A percentile compares a stretch with the other conserved stretches of the same genome.
Conservation (phyloP, 2,329 filamentous ascomycete species). For the Phialophora expanda region DNA sequence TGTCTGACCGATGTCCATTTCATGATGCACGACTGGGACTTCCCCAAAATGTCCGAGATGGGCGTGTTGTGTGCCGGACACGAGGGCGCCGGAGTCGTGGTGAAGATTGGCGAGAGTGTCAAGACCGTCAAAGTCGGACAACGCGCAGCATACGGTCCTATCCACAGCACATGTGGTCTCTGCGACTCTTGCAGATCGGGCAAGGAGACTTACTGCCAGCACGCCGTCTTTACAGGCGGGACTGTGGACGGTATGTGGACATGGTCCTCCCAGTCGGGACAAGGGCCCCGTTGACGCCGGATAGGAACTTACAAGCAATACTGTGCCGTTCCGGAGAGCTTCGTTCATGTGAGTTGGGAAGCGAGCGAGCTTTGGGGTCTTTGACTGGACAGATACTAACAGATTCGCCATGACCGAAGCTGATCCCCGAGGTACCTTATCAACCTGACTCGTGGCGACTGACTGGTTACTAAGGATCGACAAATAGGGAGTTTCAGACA, state of each 20-base stretch:
- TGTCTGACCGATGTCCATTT: conserved; percentile 64
- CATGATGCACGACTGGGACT: conserved; percentile 60
- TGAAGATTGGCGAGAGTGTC: conserved; percentile 60
- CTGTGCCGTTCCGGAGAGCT: conserved; percentile 60
- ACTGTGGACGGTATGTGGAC: conserved; percentile 37
- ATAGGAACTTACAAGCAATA: conserved; percentile 65
- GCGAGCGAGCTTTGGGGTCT: too few relatives aligned
- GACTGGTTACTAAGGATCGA: conserved; percentile 48
- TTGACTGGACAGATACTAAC: conserved; percentile 8
- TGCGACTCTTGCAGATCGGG: conserved; percentile 59
- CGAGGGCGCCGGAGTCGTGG: conserved; percentile 64
- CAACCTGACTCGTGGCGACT: neutral
- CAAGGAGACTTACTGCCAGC: conserved; percentile 60
- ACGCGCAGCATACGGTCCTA: conserved; percentile 59
- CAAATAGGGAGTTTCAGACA: conserved; percentile 57
- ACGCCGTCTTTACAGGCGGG: conserved; percentile 54
- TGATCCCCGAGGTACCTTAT: conserved; percentile 31
- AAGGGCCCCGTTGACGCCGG: neutral
- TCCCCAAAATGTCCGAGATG: conserved; percentile 53
- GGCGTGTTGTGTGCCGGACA: conserved; percentile 58
- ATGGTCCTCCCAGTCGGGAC: neutral
- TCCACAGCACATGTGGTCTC: conserved; percentile 57
- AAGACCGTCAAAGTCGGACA: conserved; percentile 60
- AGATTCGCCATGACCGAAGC: conserved; percentile 14
- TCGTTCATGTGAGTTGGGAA: conserved; percentile 45